A percentile compares a stretch with the other conserved stretches of the same genome.
phyloP scores from a whole-genome alignment of 129 eudicot genomes.

The Escallonia herrerae region DNA sequence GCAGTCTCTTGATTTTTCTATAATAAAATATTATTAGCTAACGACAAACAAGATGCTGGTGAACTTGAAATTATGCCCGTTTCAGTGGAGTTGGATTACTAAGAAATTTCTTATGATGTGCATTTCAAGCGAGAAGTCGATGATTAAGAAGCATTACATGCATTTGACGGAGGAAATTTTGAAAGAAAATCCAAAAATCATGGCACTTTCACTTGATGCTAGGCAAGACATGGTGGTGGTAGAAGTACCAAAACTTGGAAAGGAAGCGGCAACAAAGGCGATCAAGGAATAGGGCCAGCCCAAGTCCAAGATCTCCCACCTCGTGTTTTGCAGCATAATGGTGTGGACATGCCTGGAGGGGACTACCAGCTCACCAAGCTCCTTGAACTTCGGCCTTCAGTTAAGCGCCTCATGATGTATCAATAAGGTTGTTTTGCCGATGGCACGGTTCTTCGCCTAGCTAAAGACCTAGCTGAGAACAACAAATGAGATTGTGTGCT shows the following conservation, averaged over 20 bases:
- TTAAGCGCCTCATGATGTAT: slow-evolving; percentile 25
- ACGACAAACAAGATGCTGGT: no score
- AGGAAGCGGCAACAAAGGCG: slow-evolving; percentile 17
- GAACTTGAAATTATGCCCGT: no score
- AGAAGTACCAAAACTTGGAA: slow-evolving; percentile 16
- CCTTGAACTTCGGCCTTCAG: slow-evolving; percentile 20
- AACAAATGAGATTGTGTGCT: slow-evolving; percentile 18
- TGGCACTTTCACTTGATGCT: slow-evolving; percentile 18
- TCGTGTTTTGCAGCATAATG: slow-evolving; percentile 16
- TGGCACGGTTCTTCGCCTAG: slow-evolving; percentile 19
- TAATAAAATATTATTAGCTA: no score
- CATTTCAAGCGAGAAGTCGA: slow-evolving; percentile 15
- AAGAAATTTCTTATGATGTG: not conserved
- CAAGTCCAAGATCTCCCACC: slow-evolving; percentile 19
- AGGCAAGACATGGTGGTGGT: slow-evolving; percentile 21
- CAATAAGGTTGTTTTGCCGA: slow-evolving; percentile 23
- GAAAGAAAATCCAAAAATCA: slow-evolving; percentile 15
- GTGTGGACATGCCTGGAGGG: slow-evolving; percentile 23
- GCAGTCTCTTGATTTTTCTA: no score
- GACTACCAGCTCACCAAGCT: slow-evolving; percentile 29
- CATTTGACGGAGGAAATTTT: slow-evolving; percentile 10
- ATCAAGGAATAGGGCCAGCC: slow-evolving; percentile 23
- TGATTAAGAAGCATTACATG: slow-evolving; percentile 19
- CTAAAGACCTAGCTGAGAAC: slow-evolving; percentile 22
- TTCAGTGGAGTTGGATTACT: no score